Percentiles rank a stretch among this genome's conserved stretches.
Conservation (phyloP, 1,284 basidiomycete species). For the Athelia psychrophila region DNA sequence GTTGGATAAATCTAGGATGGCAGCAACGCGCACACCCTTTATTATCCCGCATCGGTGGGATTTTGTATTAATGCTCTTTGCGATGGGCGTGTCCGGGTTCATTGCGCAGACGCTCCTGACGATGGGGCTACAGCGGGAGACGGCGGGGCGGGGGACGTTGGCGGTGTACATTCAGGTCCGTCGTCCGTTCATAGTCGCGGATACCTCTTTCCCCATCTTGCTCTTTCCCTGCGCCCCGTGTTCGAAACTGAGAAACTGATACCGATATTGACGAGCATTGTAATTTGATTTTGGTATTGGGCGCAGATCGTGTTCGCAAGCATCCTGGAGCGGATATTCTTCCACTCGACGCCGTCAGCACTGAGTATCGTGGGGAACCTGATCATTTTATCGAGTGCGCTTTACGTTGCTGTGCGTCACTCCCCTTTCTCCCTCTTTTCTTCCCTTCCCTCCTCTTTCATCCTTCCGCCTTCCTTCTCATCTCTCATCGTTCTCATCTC, state of each 20-base stretch:
- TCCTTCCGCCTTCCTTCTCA: background rate
- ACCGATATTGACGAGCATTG: background rate
- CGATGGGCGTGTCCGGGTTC: constrained; percentile 60
- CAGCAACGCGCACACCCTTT: constrained; percentile 34
- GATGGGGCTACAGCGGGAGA: constrained; percentile 64
- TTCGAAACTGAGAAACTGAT: background rate
- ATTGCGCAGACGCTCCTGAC: constrained; percentile 57
- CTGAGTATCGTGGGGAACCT: constrained; percentile 54
- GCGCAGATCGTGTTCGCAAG: constrained; percentile 59
- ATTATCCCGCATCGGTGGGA: constrained; percentile 46
- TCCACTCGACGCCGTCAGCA: constrained; percentile 46
- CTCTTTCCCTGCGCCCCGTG: background rate
- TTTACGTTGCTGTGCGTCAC: constrained; percentile 51
- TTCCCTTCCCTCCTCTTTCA: no score
- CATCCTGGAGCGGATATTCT: constrained; percentile 58
- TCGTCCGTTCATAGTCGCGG: constrained; percentile 2
- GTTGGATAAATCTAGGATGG: constrained; percentile 44
- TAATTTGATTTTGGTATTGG: no score
- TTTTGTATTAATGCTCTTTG: constrained; percentile 42
- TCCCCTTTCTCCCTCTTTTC: no score
- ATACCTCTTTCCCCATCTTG: background rate
- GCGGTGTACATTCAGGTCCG: constrained; percentile 58
- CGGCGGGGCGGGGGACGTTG: constrained; percentile 58
- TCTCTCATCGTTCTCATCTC: no score
- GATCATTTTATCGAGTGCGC: constrained; percentile 57